Conservation (phyloP, 192 early-diverging fungal species). For the Coemansia biformis region DNA sequence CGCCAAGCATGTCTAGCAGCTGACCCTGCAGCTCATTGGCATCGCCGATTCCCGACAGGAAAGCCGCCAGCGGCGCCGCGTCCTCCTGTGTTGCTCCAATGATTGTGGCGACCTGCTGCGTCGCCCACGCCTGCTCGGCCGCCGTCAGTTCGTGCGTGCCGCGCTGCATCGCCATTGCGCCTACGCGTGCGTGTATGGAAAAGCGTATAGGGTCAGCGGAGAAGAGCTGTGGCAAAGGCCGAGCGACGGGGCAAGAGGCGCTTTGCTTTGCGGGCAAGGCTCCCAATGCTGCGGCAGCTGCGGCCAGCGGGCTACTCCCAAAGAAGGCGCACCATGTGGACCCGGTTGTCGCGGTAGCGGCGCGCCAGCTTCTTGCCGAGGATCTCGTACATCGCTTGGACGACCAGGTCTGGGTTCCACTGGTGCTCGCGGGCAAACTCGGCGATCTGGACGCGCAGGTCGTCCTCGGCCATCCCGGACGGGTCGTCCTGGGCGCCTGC, state of each 20-base stretch:
- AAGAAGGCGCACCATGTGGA: conserved; percentile 39
- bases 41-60: conserved; percentile 21
- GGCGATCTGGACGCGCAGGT: conserved; percentile 30
- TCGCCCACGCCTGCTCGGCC: conserved; percentile 32
- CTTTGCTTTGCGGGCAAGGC: too few relatives aligned
- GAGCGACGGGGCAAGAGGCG: too few relatives aligned
- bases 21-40: conserved; percentile 38
- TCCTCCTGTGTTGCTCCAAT: conserved; percentile 34
- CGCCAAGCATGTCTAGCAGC: conserved; percentile 46
- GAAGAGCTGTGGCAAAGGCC: too few relatives aligned
- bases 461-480: conserved; percentile 37
- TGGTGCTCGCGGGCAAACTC: conserved; percentile 45
- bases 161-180: conserved; percentile 6
- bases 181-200: too few relatives aligned
- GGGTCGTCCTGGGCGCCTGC: conserved; percentile 16
- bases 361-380: conserved; percentile 45
- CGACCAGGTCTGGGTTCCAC: conserved; percentile 48
- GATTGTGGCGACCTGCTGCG: conserved; percentile 33
- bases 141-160: conserved; percentile 6
- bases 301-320: conserved; percentile 37
- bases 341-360: conserved; percentile 40
- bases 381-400: conserved; percentile 49
- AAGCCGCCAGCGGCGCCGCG: conserved; percentile 34
- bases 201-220: too few relatives aligned
- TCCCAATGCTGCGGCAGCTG: too few relatives aligned